phyloP scores from a whole-genome alignment of 345 rosid species.

The Cardamine resedifolia region DNA sequence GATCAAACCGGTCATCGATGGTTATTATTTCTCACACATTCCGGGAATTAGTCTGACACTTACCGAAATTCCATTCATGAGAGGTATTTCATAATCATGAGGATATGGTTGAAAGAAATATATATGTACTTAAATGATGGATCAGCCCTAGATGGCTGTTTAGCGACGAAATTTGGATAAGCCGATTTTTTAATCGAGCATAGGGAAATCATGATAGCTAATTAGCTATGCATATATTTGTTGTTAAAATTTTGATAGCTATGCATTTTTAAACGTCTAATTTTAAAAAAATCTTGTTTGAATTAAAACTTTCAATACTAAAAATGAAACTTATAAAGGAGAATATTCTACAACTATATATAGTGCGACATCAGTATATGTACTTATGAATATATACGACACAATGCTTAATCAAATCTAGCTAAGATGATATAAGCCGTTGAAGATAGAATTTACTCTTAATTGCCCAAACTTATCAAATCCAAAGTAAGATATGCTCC shows the following conservation, averaged over 20 bases:
- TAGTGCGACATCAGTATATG: slow-evolving; percentile 3
- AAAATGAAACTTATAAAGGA: neutral
- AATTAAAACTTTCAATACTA: neutral
- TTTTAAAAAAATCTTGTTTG: neutral
- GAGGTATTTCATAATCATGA: neutral
- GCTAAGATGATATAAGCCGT: slow-evolving; percentile 16
- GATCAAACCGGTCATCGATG: neutral
- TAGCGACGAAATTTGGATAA: no score
- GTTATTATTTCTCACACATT: no score
- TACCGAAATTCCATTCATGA: neutral
- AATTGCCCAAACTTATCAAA: slow-evolving; percentile 24
- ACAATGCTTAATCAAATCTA: slow-evolving; percentile 25
- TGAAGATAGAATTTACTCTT: slow-evolving; percentile 23
- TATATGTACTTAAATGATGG: no score
- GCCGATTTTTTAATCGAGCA: neutral
- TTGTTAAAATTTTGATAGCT: no score
- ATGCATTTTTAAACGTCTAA: neutral
- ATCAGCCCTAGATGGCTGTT: no score
- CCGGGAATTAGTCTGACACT: no score
- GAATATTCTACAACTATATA: neutral
- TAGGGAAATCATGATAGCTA: neutral
- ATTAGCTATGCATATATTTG: no score
- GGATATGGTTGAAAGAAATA: neutral
- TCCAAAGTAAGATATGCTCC: slow-evolving; percentile 16
- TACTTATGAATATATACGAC: neutral